Base-by-base conservation (phyloP, 176 grass and related monocot genomes). In the Dendrocalamus sinicus region DNA sequence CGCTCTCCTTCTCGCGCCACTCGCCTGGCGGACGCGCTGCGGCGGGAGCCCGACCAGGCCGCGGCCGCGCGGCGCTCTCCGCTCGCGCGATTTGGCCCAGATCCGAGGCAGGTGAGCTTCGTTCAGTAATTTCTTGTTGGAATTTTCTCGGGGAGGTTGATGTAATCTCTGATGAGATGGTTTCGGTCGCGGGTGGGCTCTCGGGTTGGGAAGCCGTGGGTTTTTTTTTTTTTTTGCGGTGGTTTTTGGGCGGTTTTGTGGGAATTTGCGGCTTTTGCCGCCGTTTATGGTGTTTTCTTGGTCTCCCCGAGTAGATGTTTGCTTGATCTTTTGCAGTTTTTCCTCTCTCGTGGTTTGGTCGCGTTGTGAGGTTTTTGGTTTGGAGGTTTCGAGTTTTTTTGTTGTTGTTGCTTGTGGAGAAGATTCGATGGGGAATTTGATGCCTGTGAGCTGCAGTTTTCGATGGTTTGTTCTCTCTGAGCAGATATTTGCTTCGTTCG, bases 101-200 rank as follows among this genome's bases (percentile, higher is more conserved):
- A 91, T 91, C 89, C 77, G 86, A 91, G 54, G 15, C 70, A 65
- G 81, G 85, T 88, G 77, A 81, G 86, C 63, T 81, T 1, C 24
- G 0, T 8, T 47, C n/a, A 8, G 8, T 41, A 2, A 58, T 50
- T 70, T 1, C 4, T 14, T 3, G 62, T 13, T 35, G 65, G 66
- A 64, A 82, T 63, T 89, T 86, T 37, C 37, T 68, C 14, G 0
- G 16, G 84, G 60, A 9, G 50, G 30, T 23, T 16, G 1, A 39
- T 30, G 71, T 81, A 83, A 81, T 85, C 45, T 87, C n/a, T 4
- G 70, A 9, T 2, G 71, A 39, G 81, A 48, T 76, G 81, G 77
- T 50, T 79, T 7, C 11, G 28, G 22, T 26, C 63, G 64, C 17
- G 45, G 53, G 14, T 17, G 45, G 5, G 88, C n/a, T 17, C 75